phyloP scores from a whole-genome alignment of 306 rosid species.

The Rosa lucieae region DNA sequence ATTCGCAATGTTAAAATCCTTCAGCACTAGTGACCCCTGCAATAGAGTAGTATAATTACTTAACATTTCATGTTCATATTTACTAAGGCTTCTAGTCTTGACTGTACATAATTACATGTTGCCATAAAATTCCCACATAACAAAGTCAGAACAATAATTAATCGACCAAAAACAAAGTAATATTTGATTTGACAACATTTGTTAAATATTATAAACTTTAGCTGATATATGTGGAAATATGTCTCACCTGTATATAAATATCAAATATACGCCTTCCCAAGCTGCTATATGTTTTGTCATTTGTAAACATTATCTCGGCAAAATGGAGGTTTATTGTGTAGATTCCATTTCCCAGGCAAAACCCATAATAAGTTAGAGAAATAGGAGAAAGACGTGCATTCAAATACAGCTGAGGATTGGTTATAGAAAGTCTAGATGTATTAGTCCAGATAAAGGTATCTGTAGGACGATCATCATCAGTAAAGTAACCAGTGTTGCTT shows the following conservation, averaged over 20 bases:
- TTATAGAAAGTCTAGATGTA: conserved; percentile 30
- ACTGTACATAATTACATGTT: neutral
- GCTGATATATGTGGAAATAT: neutral
- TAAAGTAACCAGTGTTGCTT: conserved; percentile 53
- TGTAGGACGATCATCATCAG: conserved; percentile 17
- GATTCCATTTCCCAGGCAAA: conserved; percentile 37
- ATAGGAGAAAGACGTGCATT: conserved; percentile 66
- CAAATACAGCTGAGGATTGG: conserved; percentile 41
- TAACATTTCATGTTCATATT: neutral
- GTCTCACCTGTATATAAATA: conserved; percentile 42
- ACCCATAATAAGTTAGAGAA: conserved; percentile 50
- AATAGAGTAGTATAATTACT: neutral
- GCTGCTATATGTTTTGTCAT: conserved; percentile 29
- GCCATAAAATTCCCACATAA: neutral
- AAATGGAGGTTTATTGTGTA: conserved; percentile 45
- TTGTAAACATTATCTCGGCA: conserved; percentile 38
- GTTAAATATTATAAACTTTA: neutral
- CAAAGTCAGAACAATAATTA: neutral
- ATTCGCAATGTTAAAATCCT: conserved; percentile 40
- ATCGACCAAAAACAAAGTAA: neutral
- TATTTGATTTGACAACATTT: neutral
- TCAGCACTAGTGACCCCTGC: conserved; percentile 33
- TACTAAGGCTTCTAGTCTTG: neutral
- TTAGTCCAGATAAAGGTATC: conserved; percentile 26
- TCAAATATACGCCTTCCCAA: conserved; percentile 54